Conservation (phyloP, 768 basidiomycete species). For the Brasilioporus rufonigricans region DNA sequence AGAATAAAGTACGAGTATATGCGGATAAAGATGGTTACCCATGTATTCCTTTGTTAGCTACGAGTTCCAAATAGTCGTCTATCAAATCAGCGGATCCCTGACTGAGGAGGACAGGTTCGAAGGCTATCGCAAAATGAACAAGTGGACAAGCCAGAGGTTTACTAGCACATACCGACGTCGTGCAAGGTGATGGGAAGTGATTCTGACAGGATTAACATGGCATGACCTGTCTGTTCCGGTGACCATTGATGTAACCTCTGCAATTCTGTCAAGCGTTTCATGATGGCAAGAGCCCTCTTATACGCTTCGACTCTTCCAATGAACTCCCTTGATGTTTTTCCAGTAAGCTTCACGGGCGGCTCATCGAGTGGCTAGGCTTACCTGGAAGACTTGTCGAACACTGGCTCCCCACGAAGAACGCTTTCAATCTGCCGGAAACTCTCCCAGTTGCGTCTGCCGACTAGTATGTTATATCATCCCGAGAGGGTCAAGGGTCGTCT, state of each 20-base stretch:
- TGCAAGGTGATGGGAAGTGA: constrained; percentile 46
- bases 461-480: constrained; percentile 38
- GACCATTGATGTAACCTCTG: constrained; percentile 54
- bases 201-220: constrained; percentile 52
- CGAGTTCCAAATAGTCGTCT: constrained; percentile 48
- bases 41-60: constrained; percentile 55
- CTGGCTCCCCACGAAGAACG: constrained; percentile 50
- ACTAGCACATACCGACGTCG: constrained; percentile 28
- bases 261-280: constrained; percentile 59
- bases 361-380: constrained; percentile 18
- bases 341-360: neutral
- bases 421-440: constrained; percentile 42
- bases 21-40: constrained; percentile 32
- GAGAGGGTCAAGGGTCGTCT: neutral
- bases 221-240: constrained; percentile 43
- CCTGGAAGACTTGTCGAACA: constrained; percentile 60
- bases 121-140: constrained; percentile 34
- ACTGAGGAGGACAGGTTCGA: constrained; percentile 63
- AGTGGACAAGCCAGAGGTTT: constrained; percentile 26
- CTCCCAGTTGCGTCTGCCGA: constrained; percentile 50
- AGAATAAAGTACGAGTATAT: neutral
- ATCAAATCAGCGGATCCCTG: constrained; percentile 59
- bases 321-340: constrained; percentile 44
- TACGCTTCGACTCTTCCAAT: constrained; percentile 58
- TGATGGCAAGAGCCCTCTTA: constrained; percentile 51